Conservation (phyloP, 2,329 filamentous ascomycete genomes). For the Daldinia eschscholtzii region DNA sequence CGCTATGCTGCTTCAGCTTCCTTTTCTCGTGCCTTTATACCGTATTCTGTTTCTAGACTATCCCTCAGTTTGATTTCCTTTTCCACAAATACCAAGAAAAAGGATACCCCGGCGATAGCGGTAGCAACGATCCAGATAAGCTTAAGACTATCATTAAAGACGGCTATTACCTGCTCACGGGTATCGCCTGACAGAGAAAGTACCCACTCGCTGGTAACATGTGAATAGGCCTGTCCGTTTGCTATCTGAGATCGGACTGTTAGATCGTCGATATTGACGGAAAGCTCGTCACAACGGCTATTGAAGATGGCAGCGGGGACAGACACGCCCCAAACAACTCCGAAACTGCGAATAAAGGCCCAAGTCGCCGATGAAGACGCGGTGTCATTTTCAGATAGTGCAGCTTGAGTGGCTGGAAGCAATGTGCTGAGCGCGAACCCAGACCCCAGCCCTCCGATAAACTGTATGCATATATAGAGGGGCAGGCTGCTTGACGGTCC, state of each 20-base stretch:
- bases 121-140: background rate
- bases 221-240: background rate
- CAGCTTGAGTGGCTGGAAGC: constrained; percentile 57
- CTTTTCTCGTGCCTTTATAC: background rate
- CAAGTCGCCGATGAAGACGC: constrained; percentile 53
- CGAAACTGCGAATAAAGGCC: constrained; percentile 58
- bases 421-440: constrained; percentile 55
- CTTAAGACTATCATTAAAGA: background rate
- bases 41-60: background rate
- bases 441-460: constrained; percentile 54
- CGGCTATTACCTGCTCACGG: background rate
- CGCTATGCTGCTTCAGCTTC: background rate
- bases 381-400: constrained; percentile 49
- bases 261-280: background rate
- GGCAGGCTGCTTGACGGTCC: constrained; percentile 48
- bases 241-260: background rate
- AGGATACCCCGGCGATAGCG: background rate
- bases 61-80: background rate
- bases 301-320: constrained; percentile 56
- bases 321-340: constrained; percentile 58
- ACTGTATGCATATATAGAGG: constrained; percentile 55
- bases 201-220: background rate
- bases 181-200: background rate
- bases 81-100: background rate
- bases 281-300: background rate